Conservation (phyloP, 106 monocot genomes). For the Apostasia ramifera region DNA sequence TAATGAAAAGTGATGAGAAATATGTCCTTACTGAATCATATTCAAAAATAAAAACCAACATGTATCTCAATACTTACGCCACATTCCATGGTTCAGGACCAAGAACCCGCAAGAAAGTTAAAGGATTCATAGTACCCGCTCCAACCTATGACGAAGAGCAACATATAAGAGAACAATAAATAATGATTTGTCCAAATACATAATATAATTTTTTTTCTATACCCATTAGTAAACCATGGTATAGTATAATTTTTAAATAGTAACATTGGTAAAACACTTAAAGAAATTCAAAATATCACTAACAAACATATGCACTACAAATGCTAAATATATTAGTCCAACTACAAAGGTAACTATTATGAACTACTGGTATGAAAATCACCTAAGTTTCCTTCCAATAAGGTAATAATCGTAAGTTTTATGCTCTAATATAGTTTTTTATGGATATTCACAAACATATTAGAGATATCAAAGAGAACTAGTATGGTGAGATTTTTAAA, state of each 20-base stretch:
- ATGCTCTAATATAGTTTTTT: too few species aligned
- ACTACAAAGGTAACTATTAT: background rate
- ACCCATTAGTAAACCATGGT: too few species aligned
- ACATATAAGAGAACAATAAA: background rate
- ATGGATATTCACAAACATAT: too few species aligned
- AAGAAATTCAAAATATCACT: background rate
- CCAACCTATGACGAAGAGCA: slow-evolving; percentile 60
- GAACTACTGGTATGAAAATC: too few species aligned
- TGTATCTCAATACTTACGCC: slow-evolving; percentile 56
- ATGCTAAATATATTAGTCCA: background rate
- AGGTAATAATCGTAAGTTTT: too few species aligned
- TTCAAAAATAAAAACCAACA: too few species aligned
- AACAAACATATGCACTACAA: background rate
- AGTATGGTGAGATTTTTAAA: too few species aligned
- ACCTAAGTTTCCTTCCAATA: too few species aligned
- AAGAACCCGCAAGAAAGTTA: slow-evolving; percentile 92
- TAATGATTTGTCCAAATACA: background rate
- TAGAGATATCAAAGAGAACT: too few species aligned
- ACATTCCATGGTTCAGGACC: slow-evolving; percentile 99
- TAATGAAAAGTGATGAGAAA: too few species aligned
- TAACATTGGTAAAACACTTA: background rate
- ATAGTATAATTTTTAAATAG: background rate
- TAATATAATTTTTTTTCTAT: too few species aligned
- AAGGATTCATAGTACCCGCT: slow-evolving; percentile 97
- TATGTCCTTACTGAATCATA: too few species aligned